Base-by-base conservation (phyloP, 148 eudicot species). In the Fagopyrum tataricum region DNA sequence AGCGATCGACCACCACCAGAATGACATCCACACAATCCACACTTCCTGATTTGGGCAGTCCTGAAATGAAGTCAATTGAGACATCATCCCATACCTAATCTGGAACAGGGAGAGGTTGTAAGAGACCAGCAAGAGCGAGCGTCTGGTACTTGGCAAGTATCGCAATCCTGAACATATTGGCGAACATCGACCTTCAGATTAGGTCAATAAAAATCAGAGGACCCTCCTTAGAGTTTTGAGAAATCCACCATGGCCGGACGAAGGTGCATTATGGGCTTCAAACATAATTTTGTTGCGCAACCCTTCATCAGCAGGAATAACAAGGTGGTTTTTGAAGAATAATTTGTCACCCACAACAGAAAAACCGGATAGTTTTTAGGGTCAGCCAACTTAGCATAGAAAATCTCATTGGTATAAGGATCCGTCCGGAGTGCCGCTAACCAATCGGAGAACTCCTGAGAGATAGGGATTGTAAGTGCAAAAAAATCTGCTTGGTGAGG, bases 1-100 rank as follows among this genome's bases (percentile, higher is more conserved):
- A 58, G 43, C 64, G n/a, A 53, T 72, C 61, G 12, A 72, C 75
- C 15, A 72, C 75, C 75, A 72, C 64, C 44, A 72, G 7, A 7
- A 72, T 72, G 64, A 41, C 15, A 53, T 51, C 75, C 12, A n/a
- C n/a, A n/a, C n/a, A n/a, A n/a, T n/a, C n/a, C n/a, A 53, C 20
- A 2, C 64, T 11, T 5, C 1, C 42, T 26, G 75, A 72, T 72
- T 53, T 72, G 31, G 75, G 43, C 24, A 72, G 46, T 10, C 74
- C 56, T 3, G n/a, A 13, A 14, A 67, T 24, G 42, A 37, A 67
- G 12, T 67, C 70, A 3, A 67, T 43, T 67, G 70, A 67, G 39
- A 23, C 12, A 67, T 67, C 70, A 18, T 58, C 64, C 64, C 23
- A 58, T 17, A 58, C 23, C 9, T 18, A 7, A 3, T 18, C 21